These are phyloP conservation scores for Penicillium steckii DNA, from an alignment of 495 filamentous ascomycete genomes.

Conservation along the genomic window DNA sequence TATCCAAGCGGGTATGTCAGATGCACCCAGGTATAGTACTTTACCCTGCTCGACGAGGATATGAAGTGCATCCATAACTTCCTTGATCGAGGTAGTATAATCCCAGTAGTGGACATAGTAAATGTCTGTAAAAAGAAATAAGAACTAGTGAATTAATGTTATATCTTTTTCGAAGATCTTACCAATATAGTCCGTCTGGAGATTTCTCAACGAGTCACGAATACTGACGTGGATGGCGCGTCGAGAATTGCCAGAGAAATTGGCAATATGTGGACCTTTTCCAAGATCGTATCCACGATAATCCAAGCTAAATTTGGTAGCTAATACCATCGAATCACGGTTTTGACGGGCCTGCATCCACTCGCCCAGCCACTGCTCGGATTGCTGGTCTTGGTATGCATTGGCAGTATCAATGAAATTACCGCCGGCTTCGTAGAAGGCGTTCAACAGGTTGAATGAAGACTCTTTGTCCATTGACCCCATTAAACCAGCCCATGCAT, in stretches of 20 bases:
- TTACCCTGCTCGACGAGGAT: slow-evolving; percentile 37
- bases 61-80: slow-evolving; percentile 46
- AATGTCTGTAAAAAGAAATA: neutral
- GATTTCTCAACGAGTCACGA: slow-evolving; percentile 53
- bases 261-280: slow-evolving; percentile 41
- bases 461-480: slow-evolving; percentile 35
- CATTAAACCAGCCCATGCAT: slow-evolving; percentile 43
- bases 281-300: slow-evolving; percentile 23
- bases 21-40: slow-evolving; percentile 48
- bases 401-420: slow-evolving; percentile 43
- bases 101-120: slow-evolving; percentile 47
- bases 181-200: slow-evolving; percentile 63
- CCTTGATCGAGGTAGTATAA: slow-evolving; percentile 40
- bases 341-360: slow-evolving; percentile 15
- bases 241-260: slow-evolving; percentile 55
- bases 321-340: slow-evolving; percentile 37
- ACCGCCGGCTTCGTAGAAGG: slow-evolving; percentile 37
- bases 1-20: slow-evolving; percentile 39
- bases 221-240: slow-evolving; percentile 58
- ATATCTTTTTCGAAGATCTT: neutral
- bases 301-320: slow-evolving; percentile 66
- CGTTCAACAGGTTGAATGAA: slow-evolving; percentile 44
- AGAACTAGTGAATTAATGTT: neutral
- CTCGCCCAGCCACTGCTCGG: slow-evolving; percentile 7
- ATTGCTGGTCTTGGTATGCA: slow-evolving; percentile 7